Percentiles rank a stretch among this genome's conserved stretches.
Conservation (phyloP, 768 basidiomycete genomes). For the Pleurotus sapidus region DNA sequence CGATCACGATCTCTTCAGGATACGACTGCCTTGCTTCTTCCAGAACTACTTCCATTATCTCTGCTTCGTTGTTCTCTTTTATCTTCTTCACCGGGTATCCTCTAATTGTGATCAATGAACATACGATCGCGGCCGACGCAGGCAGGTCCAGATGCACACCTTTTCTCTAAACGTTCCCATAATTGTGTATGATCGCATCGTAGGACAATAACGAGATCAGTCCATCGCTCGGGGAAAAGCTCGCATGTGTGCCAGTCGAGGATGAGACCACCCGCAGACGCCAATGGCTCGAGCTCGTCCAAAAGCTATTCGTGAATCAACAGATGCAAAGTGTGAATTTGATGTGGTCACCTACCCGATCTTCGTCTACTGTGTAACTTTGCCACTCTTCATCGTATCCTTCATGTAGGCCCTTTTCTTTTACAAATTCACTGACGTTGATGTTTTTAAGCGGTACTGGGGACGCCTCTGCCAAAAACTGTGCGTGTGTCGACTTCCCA, state of each 20-base stretch:
- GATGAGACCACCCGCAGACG: constrained; percentile 70
- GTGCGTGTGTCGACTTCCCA: constrained; percentile 92
- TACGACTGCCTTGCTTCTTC: constrained; percentile 90
- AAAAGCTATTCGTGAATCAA: constrained; percentile 54
- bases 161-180: constrained; percentile 88
- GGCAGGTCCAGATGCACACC: constrained; percentile 44
- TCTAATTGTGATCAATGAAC: constrained; percentile 36
- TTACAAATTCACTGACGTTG: constrained; percentile 90
- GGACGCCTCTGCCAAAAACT: constrained; percentile 74
- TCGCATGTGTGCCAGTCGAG: constrained; percentile 97
- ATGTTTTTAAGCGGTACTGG: constrained; percentile 72
- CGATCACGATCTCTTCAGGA: constrained; percentile 81
- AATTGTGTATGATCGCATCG: constrained; percentile 83
- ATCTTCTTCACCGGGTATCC: constrained; percentile 90
- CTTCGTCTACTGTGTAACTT: constrained; percentile 91
- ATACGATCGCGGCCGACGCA: constrained; percentile 1
- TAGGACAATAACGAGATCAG: constrained; percentile 91
- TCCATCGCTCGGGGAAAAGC: constrained; percentile 93
- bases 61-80: constrained; percentile 97
- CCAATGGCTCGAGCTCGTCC: constrained; percentile 81
- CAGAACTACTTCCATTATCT: constrained; percentile 92
- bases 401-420: constrained; percentile 76
- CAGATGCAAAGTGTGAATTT: constrained; percentile 1
- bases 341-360: constrained; percentile 62
- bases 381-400: constrained; percentile 95